Evolutionary conservation across 2,329 filamentous ascomycete genomes (phyloP), one percentile per base, ranked within the genome.

Genomic region (Pleurostoma richardsiae): DNA sequence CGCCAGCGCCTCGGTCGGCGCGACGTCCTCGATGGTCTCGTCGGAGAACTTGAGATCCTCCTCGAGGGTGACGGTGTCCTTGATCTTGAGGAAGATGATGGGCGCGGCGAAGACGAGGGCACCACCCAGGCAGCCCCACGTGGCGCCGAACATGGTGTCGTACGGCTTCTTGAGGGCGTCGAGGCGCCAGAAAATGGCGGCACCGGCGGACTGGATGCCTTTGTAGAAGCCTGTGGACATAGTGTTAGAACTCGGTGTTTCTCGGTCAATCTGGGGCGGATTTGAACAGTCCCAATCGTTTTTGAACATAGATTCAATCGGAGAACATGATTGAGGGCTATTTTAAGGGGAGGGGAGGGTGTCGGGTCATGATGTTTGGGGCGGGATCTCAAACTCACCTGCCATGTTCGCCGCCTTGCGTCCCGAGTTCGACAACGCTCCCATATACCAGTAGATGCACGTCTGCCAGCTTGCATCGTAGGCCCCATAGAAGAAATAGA

Each of bases 401-500:
- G 90, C 87, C 60, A 92, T 86, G 73, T 96, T 96, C 70, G 92
- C 91, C 29, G 92, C 80, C 66, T 90, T 92, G 65, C 91, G 89
- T 50, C 88, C 83, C 53, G 92, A 95, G 79, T 97, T 97, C 62
- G 88, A 91, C 40, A 96, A 76, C 6, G 91, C 82, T 43, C 92
- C 92, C 86, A 97, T 96, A 72, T 36, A 36, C 33, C 33, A 96
- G 75, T 97, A 96, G 43, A 91, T 84, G 59, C 76, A 83, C 0
- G 90, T 92, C 72, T 97, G 92, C 85, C 90, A 96, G 46, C 84
- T 80, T 40, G 91, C 89, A 63, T 96, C 92, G 57, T 85, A 94
- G 66, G 94, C 85, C 39, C 90, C 90, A 63, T 94, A 95, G 67
- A 91, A 91, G 59, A 95, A 88, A 72, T 90, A 95, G 44, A 95